Evolutionary conservation across 1,284 basidiomycete species (phyloP), one percentile per base, ranked within the genome.

Genomic region (Chalciporus sp.): DNA sequence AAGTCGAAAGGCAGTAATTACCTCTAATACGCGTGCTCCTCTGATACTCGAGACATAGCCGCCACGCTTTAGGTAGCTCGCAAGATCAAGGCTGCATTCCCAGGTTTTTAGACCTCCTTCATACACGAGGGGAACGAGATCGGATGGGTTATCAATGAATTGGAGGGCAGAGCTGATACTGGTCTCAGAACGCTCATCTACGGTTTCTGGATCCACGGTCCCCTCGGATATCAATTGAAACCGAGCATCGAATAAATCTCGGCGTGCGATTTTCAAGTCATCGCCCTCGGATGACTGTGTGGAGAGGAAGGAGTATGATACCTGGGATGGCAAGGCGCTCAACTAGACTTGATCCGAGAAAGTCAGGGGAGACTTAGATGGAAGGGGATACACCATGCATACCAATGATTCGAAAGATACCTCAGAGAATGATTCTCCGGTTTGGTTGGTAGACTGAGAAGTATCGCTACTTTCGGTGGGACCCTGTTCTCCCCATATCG

Each of bases 101-200:
- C 96, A 99, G 3, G 95, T 98, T 73, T 98, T 98, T 52, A 99
- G 71, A 0, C 96, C 96, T 14, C 96, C 96, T 73, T 98, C 96
- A 66, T 99, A 98, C 0, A 95, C 80, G 0, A 94, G 89, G 1
- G 95, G 92, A 10, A 98, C 84, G 11, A 99, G 81, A 72, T 98
- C 96, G 0, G 93, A 94, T 0, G 91, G 87, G 1, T 89, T 83
- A 59, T 94, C 88, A 19, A 94, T 74, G 56, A 89, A 92, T 12
- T 76, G 73, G 2, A 87, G 68, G 0, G 79, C 77, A 6, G 58
- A 60, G 26, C 57, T 29, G 5, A 54, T 46, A 23, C 53, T 51
- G 14, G 53, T 51, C 16, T 52, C 55, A 11, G 59, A 45, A 10
- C 57, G 49, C 47, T 54, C 55, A 41, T 52, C 63, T 9, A 56